Evolutionary conservation across 2,329 filamentous ascomycete species (phyloP), one percentile per base, ranked within the genome.

Genomic region (Parafenestella ontariensis): DNA sequence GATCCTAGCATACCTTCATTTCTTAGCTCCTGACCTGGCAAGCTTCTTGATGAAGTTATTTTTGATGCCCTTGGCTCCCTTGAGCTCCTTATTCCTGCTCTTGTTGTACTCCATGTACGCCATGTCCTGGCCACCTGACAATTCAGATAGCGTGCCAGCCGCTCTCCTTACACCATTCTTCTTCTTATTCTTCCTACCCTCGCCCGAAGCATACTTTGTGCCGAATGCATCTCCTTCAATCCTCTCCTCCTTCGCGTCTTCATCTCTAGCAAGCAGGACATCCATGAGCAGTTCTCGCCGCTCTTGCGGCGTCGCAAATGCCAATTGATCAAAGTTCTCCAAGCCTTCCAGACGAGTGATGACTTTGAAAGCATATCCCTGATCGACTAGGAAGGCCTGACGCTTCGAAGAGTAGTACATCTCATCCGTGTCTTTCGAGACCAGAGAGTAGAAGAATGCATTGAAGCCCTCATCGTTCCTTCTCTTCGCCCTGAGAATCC

Each of bases 381-480:
- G 95, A 64, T 99, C 95, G 20, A 99, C 93, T 1, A 99, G 82
- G 79, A 99, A 99, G 1, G 95, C 94, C 76, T 99, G 95, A 9
- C 95, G 86, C 77, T 97, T 98, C 3, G 92, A 93, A 0, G 94
- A 97, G 76, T 96, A 99, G 73, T 88, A 95, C 94, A 99, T 98
- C 75, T 99, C 95, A 58, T 93, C 89, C 0, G 95, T 99, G 72
- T 99, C 95, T 75, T 98, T 98, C 5, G 91, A 96, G 3, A 99
- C 95, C 0, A 99, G 84, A 0, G 92, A 96, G 78, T 99, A 99
- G 81, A 99, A 99, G 77, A 98, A 99, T 0, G 95, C 95, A 72
- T 99, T 99, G 77, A 99, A 99, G 7, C 95, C 95, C 75, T 98
- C 95, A 66, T 99, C 95, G 67, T 97, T 98, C 73, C 95, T 86